Conservation (phyloP, 2,329 filamentous ascomycete genomes). For the Colletotrichum sp. region DNA sequence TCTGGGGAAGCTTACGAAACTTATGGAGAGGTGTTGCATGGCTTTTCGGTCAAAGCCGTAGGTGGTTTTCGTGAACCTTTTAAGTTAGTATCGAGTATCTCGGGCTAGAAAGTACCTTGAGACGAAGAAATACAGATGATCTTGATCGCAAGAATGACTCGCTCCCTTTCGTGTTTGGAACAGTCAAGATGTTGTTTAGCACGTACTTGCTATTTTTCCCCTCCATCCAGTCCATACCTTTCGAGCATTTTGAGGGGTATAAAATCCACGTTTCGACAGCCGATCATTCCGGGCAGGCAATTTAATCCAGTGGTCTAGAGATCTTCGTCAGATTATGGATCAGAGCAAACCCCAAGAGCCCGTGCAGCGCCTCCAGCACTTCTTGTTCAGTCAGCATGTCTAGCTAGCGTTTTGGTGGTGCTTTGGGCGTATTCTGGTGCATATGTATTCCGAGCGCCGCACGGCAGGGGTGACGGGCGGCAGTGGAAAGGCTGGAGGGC, state of each 20-base stretch:
- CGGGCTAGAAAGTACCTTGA: not conserved
- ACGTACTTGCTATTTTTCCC: not conserved
- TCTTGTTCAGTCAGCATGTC: not conserved
- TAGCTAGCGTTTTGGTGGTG: not conserved
- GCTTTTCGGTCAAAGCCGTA: not conserved
- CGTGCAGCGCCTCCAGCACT: not conserved
- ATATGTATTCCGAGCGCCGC: rapidly evolving
- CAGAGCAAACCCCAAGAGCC: not conserved
- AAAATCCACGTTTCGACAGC: no score
- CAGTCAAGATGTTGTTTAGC: not conserved
- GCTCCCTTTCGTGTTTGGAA: not conserved
- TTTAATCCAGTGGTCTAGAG: no score
- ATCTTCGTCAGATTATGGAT: not conserved
- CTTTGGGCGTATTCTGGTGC: rapidly evolving
- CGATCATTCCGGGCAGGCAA: not conserved
- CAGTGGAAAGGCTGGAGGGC: not conserved
- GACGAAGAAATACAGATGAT: not conserved
- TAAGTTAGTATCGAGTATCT: not conserved
- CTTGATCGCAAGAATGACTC: not conserved
- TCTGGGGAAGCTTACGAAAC: not conserved
- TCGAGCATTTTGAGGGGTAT: no score
- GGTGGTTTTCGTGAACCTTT: not conserved
- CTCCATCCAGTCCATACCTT: no score
- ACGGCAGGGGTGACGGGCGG: not conserved
- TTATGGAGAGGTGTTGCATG: not conserved